These are phyloP conservation scores for Phytophthora nicotianae DNA, from an alignment of 352 stramenopile species.

Conservation along the genomic window DNA sequence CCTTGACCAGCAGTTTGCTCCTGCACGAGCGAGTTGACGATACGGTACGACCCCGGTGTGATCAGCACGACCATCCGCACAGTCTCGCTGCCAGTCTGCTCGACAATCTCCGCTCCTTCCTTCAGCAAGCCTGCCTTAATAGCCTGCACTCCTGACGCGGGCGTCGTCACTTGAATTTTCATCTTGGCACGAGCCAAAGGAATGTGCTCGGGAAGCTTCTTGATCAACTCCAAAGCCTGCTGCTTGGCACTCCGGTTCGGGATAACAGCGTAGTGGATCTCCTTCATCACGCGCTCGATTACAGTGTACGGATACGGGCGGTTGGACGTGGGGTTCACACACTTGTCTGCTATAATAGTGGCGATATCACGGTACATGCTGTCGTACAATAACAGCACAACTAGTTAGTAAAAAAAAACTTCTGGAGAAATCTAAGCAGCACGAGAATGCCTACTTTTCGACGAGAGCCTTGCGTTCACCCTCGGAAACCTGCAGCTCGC, in stretches of 20 bases:
- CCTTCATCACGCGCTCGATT: conserved; percentile 97
- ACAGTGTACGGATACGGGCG: conserved; percentile 96
- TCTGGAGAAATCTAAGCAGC: neutral
- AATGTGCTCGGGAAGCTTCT: conserved; percentile 92
- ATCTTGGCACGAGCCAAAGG: conserved; percentile 97
- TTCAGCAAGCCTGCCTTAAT: conserved; percentile 71
- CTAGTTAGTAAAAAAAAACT: conserved; percentile 9
- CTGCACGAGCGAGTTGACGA: conserved; percentile 75
- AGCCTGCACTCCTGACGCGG: conserved; percentile 44
- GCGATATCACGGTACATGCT: conserved; percentile 95
- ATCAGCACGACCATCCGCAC: conserved; percentile 77
- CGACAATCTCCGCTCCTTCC: conserved; percentile 69
- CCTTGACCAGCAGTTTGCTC: conserved; percentile 57
- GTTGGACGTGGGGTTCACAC: conserved; percentile 95
- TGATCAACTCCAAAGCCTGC: conserved; percentile 97
- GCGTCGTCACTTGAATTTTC: conserved; percentile 89
- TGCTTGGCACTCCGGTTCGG: conserved; percentile 96
- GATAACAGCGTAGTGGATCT: conserved; percentile 95
- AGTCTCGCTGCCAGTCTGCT: conserved; percentile 62
- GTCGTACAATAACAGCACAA: conserved; percentile 10
- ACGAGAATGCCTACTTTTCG: conserved; percentile 67
- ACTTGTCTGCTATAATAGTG: conserved; percentile 97
- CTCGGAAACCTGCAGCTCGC: conserved; percentile 97
- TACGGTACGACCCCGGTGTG: conserved; percentile 74
- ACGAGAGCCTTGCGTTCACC: conserved; percentile 93